A percentile compares a stretch with the other conserved stretches of the same genome.
These are phyloP conservation scores for Catunica adiposa DNA, from an alignment of 2,329 filamentous ascomycete species.

Conservation along the genomic window DNA sequence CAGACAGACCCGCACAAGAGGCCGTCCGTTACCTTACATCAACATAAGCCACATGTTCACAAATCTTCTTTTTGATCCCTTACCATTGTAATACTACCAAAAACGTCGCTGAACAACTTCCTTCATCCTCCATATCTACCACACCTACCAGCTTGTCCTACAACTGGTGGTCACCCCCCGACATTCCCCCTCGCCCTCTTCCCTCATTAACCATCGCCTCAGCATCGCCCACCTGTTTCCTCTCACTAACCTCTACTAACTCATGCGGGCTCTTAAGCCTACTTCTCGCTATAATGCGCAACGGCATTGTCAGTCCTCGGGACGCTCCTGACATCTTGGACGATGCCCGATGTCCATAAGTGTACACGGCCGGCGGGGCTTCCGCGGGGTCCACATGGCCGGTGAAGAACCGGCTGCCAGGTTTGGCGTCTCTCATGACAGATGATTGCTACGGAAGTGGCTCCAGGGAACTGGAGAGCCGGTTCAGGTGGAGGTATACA, in stretches of 20 bases:
- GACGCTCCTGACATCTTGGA: conserved; percentile 18
- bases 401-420: conserved; percentile 12
- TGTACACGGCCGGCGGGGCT: conserved; percentile 21
- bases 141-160: conserved; percentile 18
- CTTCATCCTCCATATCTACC: not conserved
- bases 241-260: conserved; percentile 60
- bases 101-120: not conserved
- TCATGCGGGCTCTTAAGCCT: conserved; percentile 35
- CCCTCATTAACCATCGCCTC: conserved; percentile 54
- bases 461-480: conserved; percentile 86
- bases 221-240: conserved; percentile 79
- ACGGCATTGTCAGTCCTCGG: conserved; percentile 51
- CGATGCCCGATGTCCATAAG: conserved; percentile 14
- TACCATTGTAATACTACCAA: not conserved
- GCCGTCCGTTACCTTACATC: too few relatives aligned
- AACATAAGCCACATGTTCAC: too few relatives aligned
- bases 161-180: conserved; percentile 22
- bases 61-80: not conserved
- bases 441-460: conserved; percentile 88
- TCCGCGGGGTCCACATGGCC: conserved; percentile 23
- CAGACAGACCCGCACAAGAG: too few relatives aligned
- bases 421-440: conserved; percentile 55
- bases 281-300: conserved; percentile 45
- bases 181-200: conserved; percentile 15
- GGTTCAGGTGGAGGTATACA: conserved; percentile 94